Conservation (phyloP, 1,139 yeast species). For the Suhomyces wounanorum region DNA sequence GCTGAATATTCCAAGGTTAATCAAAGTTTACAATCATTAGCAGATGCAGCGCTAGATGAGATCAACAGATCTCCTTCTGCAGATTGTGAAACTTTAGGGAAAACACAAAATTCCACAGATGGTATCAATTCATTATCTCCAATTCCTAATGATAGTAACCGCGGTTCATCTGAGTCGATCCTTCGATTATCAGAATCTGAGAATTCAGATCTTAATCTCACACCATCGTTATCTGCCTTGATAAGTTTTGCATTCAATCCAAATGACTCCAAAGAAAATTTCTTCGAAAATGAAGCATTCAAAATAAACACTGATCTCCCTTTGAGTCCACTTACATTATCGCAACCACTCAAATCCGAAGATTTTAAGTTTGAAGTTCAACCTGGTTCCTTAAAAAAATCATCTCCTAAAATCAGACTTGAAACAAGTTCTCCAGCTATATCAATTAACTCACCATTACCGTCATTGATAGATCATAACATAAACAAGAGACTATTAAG, state of each 20-base stretch:
- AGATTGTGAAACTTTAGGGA: not conserved
- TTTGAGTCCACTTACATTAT: slow-evolving; percentile 36
- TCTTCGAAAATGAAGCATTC: slow-evolving; percentile 9
- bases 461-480: not conserved
- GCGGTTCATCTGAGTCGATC: not conserved
- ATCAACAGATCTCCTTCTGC: not conserved
- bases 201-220: slow-evolving; percentile 24
- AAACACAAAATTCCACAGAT: not conserved
- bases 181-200: not conserved
- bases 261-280: slow-evolving; percentile 15
- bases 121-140: not conserved
- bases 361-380: not conserved
- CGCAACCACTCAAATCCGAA: not conserved
- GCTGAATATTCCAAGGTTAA: slow-evolving; percentile 14
- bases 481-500: slow-evolving; percentile 16
- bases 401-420: slow-evolving; percentile 3
- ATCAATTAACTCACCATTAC: not conserved
- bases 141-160: not conserved
- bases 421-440: not conserved
- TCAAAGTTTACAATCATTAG: slow-evolving; percentile 22
- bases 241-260: slow-evolving; percentile 45
- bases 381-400: not conserved
- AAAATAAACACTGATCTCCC: slow-evolving; percentile 24
- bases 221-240: slow-evolving; percentile 49
- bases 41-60: slow-evolving; percentile 27